These are phyloP conservation scores for Epichloe coenophiala DNA, from an alignment of 2,329 filamentous ascomycete species.

Conservation along the genomic window DNA sequence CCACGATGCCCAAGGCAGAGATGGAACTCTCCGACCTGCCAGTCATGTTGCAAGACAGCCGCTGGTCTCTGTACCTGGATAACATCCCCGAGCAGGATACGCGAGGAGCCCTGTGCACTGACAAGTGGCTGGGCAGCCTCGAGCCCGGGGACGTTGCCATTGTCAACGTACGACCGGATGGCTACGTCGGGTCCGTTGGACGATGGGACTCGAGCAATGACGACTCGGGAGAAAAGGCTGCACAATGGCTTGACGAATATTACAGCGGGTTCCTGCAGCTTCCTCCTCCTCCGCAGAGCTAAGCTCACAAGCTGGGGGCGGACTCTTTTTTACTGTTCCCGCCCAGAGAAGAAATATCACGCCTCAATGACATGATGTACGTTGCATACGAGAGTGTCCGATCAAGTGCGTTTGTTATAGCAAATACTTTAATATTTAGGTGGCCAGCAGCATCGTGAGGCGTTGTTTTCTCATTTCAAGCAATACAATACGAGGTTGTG, in stretches of 20 bases:
- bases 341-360: background rate
- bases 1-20: conserved; percentile 45
- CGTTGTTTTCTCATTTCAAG: conserved; percentile 1
- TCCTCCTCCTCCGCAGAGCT: conserved; percentile 24
- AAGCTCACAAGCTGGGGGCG: background rate
- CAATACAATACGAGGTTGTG: background rate
- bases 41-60: conserved; percentile 44
- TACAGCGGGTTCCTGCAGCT: conserved; percentile 41
- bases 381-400: background rate
- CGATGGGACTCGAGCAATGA: conserved; percentile 38
- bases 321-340: background rate
- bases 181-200: conserved; percentile 55
- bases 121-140: conserved; percentile 56
- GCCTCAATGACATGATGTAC: background rate
- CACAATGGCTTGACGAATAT: conserved; percentile 40
- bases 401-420: background rate
- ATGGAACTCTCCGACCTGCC: conserved; percentile 57
- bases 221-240: conserved; percentile 36
- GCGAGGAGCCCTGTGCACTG: conserved; percentile 39
- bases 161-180: conserved; percentile 57
- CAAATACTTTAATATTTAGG: background rate
- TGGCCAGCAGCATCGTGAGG: background rate
- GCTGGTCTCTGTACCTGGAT: conserved; percentile 63
- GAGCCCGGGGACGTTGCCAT: conserved; percentile 45
- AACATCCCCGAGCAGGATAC: conserved; percentile 44